phyloP scores from a whole-genome alignment of 2,329 filamentous ascomycete genomes.

The Orbilia javanica region DNA sequence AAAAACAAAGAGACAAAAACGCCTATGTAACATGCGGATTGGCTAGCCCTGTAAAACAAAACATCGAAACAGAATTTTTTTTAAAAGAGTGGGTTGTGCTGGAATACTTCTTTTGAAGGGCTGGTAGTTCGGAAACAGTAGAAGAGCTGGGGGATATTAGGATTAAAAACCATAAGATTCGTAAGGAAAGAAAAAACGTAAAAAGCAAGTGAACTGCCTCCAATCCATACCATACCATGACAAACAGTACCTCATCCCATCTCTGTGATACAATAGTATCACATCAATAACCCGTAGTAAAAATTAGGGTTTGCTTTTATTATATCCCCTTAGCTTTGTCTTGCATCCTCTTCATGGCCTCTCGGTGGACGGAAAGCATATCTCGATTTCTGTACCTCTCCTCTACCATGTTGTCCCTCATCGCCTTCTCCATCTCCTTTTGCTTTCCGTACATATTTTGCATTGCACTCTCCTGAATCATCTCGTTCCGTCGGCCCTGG shows the following conservation, averaged over 20 bases:
- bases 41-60: constrained; percentile 41
- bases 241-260: constrained; percentile 27
- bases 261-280: constrained; percentile 27
- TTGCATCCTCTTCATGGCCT: constrained; percentile 85
- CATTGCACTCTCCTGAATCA: constrained; percentile 75
- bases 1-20: constrained; percentile 20
- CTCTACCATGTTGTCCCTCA: constrained; percentile 75
- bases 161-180: constrained; percentile 37
- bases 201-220: constrained; percentile 23
- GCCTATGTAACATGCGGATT: constrained; percentile 56
- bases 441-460: constrained; percentile 70
- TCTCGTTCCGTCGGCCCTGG: constrained; percentile 70
- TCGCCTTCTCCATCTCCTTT: constrained; percentile 71
- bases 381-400: constrained; percentile 81
- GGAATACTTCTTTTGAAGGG: constrained; percentile 28
- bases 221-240: constrained; percentile 43
- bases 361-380: constrained; percentile 80
- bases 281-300: neutral
- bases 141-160: constrained; percentile 21
- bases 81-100: constrained; percentile 5
- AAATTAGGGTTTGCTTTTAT: constrained; percentile 5
- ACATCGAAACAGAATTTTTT: constrained; percentile 13
- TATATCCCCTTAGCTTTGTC: constrained; percentile 67
- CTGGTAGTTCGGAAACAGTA: neutral
- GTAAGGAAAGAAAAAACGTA: constrained; percentile 18